Evolutionary conservation across 1,284 basidiomycete genomes (phyloP).

Genomic region (Cystobasidiaceae sp.): DNA sequence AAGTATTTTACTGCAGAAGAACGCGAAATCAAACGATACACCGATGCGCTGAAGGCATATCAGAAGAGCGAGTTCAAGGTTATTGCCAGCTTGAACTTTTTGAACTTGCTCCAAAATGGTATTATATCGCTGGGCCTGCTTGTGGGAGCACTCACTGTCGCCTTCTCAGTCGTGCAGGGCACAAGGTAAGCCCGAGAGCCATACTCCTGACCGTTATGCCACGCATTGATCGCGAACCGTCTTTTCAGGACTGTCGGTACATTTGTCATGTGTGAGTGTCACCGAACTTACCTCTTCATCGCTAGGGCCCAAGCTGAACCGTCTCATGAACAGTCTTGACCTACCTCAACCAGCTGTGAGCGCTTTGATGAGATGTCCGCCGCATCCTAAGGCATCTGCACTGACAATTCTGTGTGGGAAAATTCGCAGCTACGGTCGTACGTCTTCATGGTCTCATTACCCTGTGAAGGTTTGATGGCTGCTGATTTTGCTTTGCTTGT

Average conservation of each 20-base stretch:
- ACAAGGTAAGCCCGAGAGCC: constrained; percentile 33
- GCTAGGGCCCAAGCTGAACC: constrained; percentile 30
- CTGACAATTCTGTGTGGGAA: neutral
- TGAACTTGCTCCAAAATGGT: constrained; percentile 70
- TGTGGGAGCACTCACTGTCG: constrained; percentile 69
- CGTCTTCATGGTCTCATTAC: neutral
- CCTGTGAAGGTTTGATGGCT: constrained; percentile 39
- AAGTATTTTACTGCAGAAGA: constrained; percentile 73
- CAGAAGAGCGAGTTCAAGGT: constrained; percentile 21
- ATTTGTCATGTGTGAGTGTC: constrained; percentile 75
- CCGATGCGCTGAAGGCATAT: constrained; percentile 58
- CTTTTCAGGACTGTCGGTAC: constrained; percentile 50
- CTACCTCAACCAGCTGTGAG: constrained; percentile 57
- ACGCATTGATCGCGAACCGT: too few species aligned
- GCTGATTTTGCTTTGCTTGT: neutral
- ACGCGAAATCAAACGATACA: constrained; percentile 69
- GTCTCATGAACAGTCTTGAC: constrained; percentile 21
- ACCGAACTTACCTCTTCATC: constrained; percentile 59
- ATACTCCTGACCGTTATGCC: too few species aligned
- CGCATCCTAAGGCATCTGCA: neutral
- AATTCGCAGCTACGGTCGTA: constrained; percentile 8
- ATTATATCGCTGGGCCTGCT: constrained; percentile 69
- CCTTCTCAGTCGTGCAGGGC: constrained; percentile 57
- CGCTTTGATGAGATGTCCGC: constrained; percentile 51
- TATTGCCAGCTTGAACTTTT: constrained; percentile 51